Evolutionary conservation across 129 eudicot species (phyloP), one percentile per base, ranked within the genome.

Genomic region (Tagetes patula): DNA sequence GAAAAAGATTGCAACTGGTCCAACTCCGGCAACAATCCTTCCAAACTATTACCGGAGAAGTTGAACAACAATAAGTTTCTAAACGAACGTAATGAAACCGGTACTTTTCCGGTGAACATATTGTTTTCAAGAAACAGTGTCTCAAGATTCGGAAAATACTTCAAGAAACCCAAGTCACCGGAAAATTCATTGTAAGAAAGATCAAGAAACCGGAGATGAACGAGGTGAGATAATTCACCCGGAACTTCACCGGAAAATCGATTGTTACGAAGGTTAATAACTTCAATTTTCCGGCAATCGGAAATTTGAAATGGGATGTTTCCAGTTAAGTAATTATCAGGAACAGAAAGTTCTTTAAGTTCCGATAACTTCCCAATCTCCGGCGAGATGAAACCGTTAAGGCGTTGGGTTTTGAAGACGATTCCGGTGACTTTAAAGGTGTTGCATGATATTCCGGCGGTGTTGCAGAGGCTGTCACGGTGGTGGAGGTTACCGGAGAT

Each of bases 51-150:
- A 11, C 96, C 96, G 42, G 98, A 94, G 39, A 90, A 46, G 80
- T 90, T 84, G 48, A 90, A 78, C 54, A 71, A 81, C 69, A 84
- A 77, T 65, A 94, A 93, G 63, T 94, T 94, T 34, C 93, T 69
- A 48, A 87, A 94, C 10, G 96, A 94, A 50, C 80, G 81, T 81
- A 89, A 39, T 0, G 92, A 70, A 0, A 33, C 8, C 3, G 96
- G 98, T n/a, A 89, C 76, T 74, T 84, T 84, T 13, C 90, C 95
- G 13, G 85, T n/a, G 63, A 92, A 92, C 83, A 62, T 79, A 54
- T 93, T 93, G 50, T 92, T 82, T 47, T 83, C 81, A 10, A 92
- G 88, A 7, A 66, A 75, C 37, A 92, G 86, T 36, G 69, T 83
- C 39, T 92, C 98, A 46, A 92, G 80, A 74, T 89, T 90, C 20